Base-by-base conservation (phyloP, 352 stramenopile genomes). In the Phytophthora sansomeana region DNA sequence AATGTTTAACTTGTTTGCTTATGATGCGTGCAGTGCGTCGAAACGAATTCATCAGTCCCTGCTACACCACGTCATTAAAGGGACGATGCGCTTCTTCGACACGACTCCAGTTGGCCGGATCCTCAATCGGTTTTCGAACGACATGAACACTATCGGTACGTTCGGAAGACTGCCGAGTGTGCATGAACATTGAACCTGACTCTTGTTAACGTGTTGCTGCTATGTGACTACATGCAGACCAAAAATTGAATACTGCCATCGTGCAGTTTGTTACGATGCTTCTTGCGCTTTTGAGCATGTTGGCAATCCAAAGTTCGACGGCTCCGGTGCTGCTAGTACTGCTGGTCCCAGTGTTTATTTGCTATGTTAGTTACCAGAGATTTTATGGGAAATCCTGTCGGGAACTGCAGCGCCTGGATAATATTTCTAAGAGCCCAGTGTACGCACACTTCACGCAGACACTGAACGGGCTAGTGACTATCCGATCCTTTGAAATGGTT, bases 371-470 rank as follows among this genome's bases (percentile, higher is more conserved):
- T n/a, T 77, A 91, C 30, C 85, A 92, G 55, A 36, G 71, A n/a
- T 91, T 77, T 58, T 96, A 93, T 57, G 54, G 66, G 5, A 78
- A 82, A 50, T 90, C 84, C 11, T 89, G 83, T 26, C 78, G 92
- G n/a, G 76, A 90, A 30, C 57, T 92, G 26, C 76, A 92, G 50
- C 81, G 81, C 0, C 61, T 90, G 5, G 87, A 95, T 51, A 83
- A 72, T 26, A 79, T 86, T 24, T 79, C 80, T 5, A 80, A 81
- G 41, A 81, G 85, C 35, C 97, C 96, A 6, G 85, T 99, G 29
- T 99, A 98, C 74, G 81, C 88, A 4, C 83, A 97, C 58, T 90
- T 99, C 36, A 92, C 83, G 1, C 91, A 99, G 72, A 98, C 96
- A 5, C 59, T 92, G 26, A 80, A 82, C 56, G 89, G 89, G 8